Base-by-base conservation (phyloP, 1,284 basidiomycete species). In the Ustilago cynodontis region DNA sequence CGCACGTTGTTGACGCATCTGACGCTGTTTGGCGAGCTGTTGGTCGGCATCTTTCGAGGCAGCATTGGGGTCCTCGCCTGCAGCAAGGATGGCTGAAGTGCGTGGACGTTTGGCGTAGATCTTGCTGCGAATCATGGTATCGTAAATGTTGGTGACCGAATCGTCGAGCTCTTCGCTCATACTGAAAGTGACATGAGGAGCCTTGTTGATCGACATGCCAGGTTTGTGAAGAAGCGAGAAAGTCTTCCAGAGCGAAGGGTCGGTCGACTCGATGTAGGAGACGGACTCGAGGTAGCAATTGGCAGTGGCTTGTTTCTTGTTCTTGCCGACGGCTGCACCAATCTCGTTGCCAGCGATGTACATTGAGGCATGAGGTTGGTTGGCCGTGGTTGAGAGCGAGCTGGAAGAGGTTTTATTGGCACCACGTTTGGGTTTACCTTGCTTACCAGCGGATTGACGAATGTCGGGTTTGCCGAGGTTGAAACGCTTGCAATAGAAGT, bases 401-500 rank as follows among this genome's bases (percentile, higher is more conserved):
- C 59, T 45, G 3, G 68, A 55, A 22, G 53, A 55, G 5, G 31
- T 6, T 33, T 5, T 33, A 22, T 65, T 52, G 33, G 33, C 45
- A n/a, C 60, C 66, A 11, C 72, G 63, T 50, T 75, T 75, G 14
- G 63, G 47, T 50, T 71, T 71, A 37, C 29, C 54, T 18, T 74
- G 65, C 57, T 67, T 73, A 13, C 41, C 66, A 50, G 70, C 10
- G 72, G 81, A 33, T 29, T 81, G 47, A 4, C 66, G 52, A 66
- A 98, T 87, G 57, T 94, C 93, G 1, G 95, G 94, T 78, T 90
- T 91, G n/a, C 89, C 89, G 80, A 95, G 95, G 37, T 88, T 88
- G 86, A 92, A 97, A 43, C 91, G 89, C 49, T 91, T 90, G 86
- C 94, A 97, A 85, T 98, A 98, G 84, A 93, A 98, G 79, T 95